Base-by-base conservation (phyloP, 2,329 filamentous ascomycete species). In the Penicillium sp. region DNA sequence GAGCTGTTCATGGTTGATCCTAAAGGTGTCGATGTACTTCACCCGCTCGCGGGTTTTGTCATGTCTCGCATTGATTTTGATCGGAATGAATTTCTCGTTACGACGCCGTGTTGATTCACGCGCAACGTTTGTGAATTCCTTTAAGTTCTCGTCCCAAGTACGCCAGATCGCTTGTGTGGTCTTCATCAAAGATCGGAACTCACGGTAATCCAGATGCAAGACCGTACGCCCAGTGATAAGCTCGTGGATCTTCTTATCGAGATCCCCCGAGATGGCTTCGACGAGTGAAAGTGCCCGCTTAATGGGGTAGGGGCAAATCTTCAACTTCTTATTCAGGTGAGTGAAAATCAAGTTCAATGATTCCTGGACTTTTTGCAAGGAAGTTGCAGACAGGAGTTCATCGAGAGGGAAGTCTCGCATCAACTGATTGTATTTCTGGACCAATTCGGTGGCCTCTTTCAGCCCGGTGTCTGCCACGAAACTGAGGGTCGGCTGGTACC, bases 361-460 rank as follows among this genome's bases (percentile, higher is more conserved):
- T 68, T 97, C 93, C 69, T 94, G 87, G 3, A 96, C 87, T 76
- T 96, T 97, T 68, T 87, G 81, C 44, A 99, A 78, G 0, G 93
- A 93, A 0, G 93, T 96, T 1, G 94, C 93, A 17, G 94, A 96
- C 19, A 97, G 83, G 29, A 99, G 80, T 74, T 99, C 94, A 71
- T 97, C 93, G 35, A 99, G 82, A 0, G 94, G 94, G 63, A 99
- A 97, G 73, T 99, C 96, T 62, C 94, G 89, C 91, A 99, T 97
- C 25, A 99, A 84, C 78, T 96, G 91, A 73, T 99, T 99, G 81
- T 97, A 99, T 76, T 97, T 97, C 75, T 96, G 91, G 47, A 99
- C 96, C 73, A 90, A 89, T 61, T 99, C 94, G 74, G 93, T 94
- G 25, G 92, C 92, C 76, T 99, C 94, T 75, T 96, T 96, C 73